Base-by-base conservation (phyloP, 176 grass and related monocot genomes). In the Oryza meridionalis region DNA sequence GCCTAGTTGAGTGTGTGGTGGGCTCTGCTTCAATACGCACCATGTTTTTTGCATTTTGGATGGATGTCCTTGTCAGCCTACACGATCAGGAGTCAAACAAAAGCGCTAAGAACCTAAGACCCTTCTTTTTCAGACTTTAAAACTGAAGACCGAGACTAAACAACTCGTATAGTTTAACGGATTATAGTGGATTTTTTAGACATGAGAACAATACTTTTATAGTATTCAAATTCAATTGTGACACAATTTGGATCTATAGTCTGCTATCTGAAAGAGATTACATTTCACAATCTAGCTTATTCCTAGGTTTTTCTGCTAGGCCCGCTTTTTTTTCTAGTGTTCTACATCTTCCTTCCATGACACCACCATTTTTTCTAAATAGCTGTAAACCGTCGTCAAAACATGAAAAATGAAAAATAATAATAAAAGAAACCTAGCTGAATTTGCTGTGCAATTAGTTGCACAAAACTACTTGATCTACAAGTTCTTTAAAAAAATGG, bases 1-100 rank as follows among this genome's bases (percentile, higher is more conserved):
- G 84, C 69, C 51, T 51, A 24, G 58, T 2, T n/a, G 58, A 62
- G 58, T 24, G 58, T 45, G 14, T 86, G 45, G 84, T 75, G 69
- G 77, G 53, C 42, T 65, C 53, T 42, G 40, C 72, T 53, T 50
- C 42, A 37, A n/a, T 73, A 9, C 10, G 66, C 65, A 37, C 80
- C 82, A 16, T 32, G 44, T 37, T 24, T 74, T 53, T 1, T 7
- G 8, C 63, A 25, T 68, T 55, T 32, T 43, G 69, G 10, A n/a
- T 43, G 69, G 10, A n/a, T 22, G 69, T 67, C 84, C 84, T 13
- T 0, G 1, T 73, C 84, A 51, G 27, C 76, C 76, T 42, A 10
- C 58, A 80, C 31, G 69, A 58, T 58, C 11, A 25, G 27, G 17
- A 27, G 69, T 80, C 84, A 55, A 67, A 79, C 16, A 10, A 27